Conservation (phyloP, 345 rosid genomes). For the Rhodamnia argentea region DNA sequence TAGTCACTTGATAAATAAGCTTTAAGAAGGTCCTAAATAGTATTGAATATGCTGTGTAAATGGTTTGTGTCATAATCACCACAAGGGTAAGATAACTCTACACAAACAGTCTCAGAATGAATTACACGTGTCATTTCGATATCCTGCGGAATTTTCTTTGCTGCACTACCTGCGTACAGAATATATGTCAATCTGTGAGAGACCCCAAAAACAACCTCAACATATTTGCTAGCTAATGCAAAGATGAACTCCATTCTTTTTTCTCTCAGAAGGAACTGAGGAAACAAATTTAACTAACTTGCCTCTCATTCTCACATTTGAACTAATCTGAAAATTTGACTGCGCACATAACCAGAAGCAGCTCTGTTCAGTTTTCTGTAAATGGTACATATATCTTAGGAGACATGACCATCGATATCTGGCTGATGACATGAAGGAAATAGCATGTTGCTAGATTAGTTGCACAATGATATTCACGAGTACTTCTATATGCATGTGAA, state of each 20-base stretch:
- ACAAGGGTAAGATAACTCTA: not conserved
- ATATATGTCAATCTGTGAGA: not conserved
- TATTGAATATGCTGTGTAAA: not conserved
- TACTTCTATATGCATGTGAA: not conserved
- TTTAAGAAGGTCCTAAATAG: not conserved
- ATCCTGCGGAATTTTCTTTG: not conserved
- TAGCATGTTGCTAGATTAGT: not conserved
- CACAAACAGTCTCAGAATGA: not conserved
- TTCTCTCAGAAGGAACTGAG: not conserved
- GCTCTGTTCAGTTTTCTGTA: not conserved
- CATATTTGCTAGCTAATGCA: not conserved
- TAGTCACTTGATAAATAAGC: not conserved
- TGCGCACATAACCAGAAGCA: not conserved
- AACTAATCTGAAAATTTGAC: not conserved
- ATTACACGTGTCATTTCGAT: not conserved
- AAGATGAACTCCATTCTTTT: not conserved
- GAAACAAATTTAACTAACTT: not conserved
- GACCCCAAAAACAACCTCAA: not conserved
- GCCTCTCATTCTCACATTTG: not conserved
- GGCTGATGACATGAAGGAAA: not conserved
- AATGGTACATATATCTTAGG: not conserved
- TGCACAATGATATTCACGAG: not conserved
- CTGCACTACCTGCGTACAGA: not conserved
- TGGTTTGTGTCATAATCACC: not conserved
- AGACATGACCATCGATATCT: not conserved